phyloP scores from a whole-genome alignment of 768 basidiomycete genomes.

The Auriscalpium orientale region DNA sequence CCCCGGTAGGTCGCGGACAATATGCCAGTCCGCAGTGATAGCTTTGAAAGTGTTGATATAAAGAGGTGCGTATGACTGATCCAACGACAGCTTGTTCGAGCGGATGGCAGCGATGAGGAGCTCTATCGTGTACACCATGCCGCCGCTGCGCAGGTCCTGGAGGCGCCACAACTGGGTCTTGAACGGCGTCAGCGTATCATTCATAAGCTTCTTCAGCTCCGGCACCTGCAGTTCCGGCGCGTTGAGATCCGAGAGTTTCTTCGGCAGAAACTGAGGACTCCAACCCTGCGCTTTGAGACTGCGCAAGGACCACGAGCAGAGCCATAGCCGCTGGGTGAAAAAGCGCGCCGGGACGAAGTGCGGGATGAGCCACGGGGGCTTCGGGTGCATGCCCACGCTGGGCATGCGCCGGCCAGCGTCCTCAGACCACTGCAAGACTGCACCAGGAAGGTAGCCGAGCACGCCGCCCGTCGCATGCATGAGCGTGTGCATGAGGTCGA shows the following conservation, averaged over 20 bases:
- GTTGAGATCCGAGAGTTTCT: slow-evolving; percentile 1
- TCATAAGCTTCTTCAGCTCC: not conserved
- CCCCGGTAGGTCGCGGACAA: not conserved
- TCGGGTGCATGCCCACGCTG: not conserved
- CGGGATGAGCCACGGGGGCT: not conserved
- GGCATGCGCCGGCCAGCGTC: slow-evolving; percentile 1
- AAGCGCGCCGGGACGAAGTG: slow-evolving; percentile 6
- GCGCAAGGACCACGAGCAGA: slow-evolving; percentile 1
- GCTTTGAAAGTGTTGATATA: slow-evolving; percentile 2
- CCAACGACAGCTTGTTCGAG: not conserved
- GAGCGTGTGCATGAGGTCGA: not conserved
- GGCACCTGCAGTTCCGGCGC: slow-evolving; percentile 3
- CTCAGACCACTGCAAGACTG: not conserved
- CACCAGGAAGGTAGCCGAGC: not conserved
- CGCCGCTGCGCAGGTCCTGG: not conserved
- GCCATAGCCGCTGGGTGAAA: slow-evolving; percentile 4
- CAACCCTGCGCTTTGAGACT: not conserved
- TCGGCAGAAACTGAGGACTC: not conserved
- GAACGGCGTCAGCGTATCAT: not conserved
- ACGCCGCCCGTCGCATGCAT: not conserved
- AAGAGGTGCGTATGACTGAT: not conserved
- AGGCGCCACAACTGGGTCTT: not conserved
- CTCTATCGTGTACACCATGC: slow-evolving; percentile 5
- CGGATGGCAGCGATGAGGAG: slow-evolving; percentile 3
- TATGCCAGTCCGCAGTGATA: slow-evolving; percentile 4